Evolutionary conservation across 768 basidiomycete genomes (phyloP), one percentile per base, ranked within the genome.

Genomic region (Hypholoma fasciculare): DNA sequence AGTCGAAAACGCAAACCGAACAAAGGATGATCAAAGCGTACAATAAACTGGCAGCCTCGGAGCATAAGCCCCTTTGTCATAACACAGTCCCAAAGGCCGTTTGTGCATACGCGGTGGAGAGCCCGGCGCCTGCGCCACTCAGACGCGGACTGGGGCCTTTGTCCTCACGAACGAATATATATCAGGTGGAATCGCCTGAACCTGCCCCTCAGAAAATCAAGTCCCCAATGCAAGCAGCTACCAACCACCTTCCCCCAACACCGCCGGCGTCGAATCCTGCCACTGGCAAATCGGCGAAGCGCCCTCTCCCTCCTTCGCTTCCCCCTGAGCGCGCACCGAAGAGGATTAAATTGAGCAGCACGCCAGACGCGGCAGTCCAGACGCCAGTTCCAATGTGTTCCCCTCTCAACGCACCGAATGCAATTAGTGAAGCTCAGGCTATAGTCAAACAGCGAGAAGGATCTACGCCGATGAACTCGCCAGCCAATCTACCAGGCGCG

Each of bases 1-100:
- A 71, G 37, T 74, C 48, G 30, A 4, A 40, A 20, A 17, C n/a
- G 16, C 48, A 48, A 34, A n/a, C 12, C 20, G 36, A 47, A 11
- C 43, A 17, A 42, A 44, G 54, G 16, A 34, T 47, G 54, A 9
- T 34, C n/a, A 37, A 38, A 3, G 54, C 54, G 30, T 54, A 54
- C 34, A 47, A 42, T 7, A 17, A 47, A 2, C 44, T 54, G 7
- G 43, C 44, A 13, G 36, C 30, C 14, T 36, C 44, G 34, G 54
- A 54, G 23, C 34, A 47, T 7, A 54, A 46, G 37, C 12, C 11
- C 12, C 48, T 27, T 34, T 38, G 54, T 37, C 9, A 38, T 23
- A 71, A 72, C 51, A 19, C 9, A 19, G 48, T 36, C 8, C 49
- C 40, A 20, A 38, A 52, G 16, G 12, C n/a, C 49, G 20, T 60